phyloP scores from a whole-genome alignment of 2,329 filamentous ascomycete species.

The Fusarium agapanthi region DNA sequence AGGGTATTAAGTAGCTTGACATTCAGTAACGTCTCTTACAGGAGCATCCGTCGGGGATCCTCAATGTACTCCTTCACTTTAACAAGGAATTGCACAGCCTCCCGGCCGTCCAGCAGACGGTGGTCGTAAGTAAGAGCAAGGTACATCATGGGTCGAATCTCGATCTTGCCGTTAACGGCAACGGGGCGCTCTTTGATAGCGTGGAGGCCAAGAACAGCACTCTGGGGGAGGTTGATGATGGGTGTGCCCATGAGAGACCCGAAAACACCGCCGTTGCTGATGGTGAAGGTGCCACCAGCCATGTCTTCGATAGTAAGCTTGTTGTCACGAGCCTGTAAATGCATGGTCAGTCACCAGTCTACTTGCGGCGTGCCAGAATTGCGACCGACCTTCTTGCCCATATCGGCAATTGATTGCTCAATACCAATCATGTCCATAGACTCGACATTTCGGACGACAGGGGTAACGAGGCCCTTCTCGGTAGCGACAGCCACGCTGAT shows the following conservation, averaged over 20 bases:
- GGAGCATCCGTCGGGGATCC: slow-evolving; percentile 90
- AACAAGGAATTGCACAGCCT: slow-evolving; percentile 95
- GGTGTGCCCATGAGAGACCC: slow-evolving; percentile 97
- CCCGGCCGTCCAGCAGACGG: slow-evolving; percentile 90
- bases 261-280: slow-evolving; percentile 97
- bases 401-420: slow-evolving; percentile 88
- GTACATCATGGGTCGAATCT: slow-evolving; percentile 99
- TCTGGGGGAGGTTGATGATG: slow-evolving; percentile 97
- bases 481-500: slow-evolving; percentile 97
- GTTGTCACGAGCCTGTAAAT: slow-evolving; percentile 78
- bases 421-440: slow-evolving; percentile 87
- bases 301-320: slow-evolving; percentile 99
- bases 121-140: slow-evolving; percentile 97
- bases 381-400: slow-evolving; percentile 85
- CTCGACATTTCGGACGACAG: slow-evolving; percentile 94
- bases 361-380: background rate
- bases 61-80: slow-evolving; percentile 99
- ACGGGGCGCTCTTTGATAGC: slow-evolving; percentile 96
- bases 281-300: slow-evolving; percentile 97
- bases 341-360: background rate
- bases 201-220: slow-evolving; percentile 89
- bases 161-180: slow-evolving; percentile 90
- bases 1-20: slow-evolving; percentile 25
- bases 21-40: slow-evolving; percentile 52
- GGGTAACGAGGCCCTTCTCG: slow-evolving; percentile 96